Conservation (phyloP, 192 early-diverging fungal species). For the Backusella westeae region DNA sequence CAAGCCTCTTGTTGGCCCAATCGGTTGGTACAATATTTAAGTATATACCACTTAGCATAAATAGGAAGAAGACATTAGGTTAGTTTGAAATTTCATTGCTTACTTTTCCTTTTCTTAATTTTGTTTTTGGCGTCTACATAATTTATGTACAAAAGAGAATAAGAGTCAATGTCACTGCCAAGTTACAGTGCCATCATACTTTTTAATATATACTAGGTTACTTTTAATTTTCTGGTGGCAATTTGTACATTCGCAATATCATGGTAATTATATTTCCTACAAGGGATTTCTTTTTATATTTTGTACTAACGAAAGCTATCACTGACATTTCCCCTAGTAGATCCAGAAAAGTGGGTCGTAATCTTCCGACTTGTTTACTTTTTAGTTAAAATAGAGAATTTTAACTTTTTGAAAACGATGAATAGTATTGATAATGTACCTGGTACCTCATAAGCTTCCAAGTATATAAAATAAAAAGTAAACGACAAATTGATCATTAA, state of each 20-base stretch:
- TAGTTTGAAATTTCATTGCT: background rate
- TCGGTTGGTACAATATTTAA: background rate
- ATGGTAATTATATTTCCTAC: background rate
- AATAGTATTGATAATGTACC: background rate
- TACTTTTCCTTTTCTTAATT: background rate
- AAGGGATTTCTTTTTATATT: background rate
- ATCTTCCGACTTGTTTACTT: background rate
- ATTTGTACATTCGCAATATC: background rate
- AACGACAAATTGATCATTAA: background rate
- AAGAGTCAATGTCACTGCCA: background rate
- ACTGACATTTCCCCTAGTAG: background rate
- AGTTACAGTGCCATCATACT: background rate
- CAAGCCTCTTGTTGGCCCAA: background rate
- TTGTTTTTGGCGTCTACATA: background rate
- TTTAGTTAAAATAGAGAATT: no score
- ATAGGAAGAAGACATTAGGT: background rate
- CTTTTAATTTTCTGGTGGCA: background rate
- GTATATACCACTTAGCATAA: background rate
- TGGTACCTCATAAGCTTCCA: background rate
- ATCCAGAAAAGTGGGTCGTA: background rate
- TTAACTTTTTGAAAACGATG: background rate
- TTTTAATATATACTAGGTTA: background rate
- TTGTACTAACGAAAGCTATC: background rate
- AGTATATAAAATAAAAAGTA: background rate
- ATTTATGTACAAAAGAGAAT: background rate